phyloP scores from a whole-genome alignment of 2,329 filamentous ascomycete genomes.

The Rutstroemia sp. region DNA sequence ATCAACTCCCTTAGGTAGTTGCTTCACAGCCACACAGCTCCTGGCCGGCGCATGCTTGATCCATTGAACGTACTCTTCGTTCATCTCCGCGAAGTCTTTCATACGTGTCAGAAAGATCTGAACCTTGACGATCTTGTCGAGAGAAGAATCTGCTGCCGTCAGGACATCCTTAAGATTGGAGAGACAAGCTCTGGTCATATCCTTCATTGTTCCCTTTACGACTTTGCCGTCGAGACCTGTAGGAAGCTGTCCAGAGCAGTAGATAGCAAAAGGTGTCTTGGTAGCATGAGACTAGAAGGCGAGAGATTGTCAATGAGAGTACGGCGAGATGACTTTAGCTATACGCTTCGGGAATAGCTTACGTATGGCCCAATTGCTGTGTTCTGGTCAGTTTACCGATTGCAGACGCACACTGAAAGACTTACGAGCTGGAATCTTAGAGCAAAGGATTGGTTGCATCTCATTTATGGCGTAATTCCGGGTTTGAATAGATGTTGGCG shows the following conservation, averaged over 20 bases:
- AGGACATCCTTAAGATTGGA: conserved; percentile 81
- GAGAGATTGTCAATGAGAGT: neutral
- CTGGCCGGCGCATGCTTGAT: conserved; percentile 80
- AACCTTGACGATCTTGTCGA: conserved; percentile 82
- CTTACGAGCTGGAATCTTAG: conserved; percentile 8
- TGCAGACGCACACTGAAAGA: neutral
- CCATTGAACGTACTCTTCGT: conserved; percentile 76
- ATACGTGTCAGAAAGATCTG: conserved; percentile 90
- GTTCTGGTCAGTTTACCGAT: conserved; percentile 3
- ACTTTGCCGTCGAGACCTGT: conserved; percentile 24
- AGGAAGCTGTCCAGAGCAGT: conserved; percentile 50
- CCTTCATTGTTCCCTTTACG: conserved; percentile 42
- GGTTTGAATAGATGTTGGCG: neutral
- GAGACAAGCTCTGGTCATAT: conserved; percentile 57
- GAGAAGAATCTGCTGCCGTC: conserved; percentile 67
- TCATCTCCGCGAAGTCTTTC: conserved; percentile 82
- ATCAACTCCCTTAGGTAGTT: conserved; percentile 76
- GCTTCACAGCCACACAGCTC: conserved; percentile 84
- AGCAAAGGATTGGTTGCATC: neutral
- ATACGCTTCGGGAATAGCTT: conserved; percentile 15
- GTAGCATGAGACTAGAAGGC: conserved; percentile 53
- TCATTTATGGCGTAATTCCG: neutral
- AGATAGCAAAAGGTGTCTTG: conserved; percentile 58
- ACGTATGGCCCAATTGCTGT: conserved; percentile 58
- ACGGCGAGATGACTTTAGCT: neutral